phyloP scores from a whole-genome alignment of 164 flowering plant species.

The Platanus orientalis region DNA sequence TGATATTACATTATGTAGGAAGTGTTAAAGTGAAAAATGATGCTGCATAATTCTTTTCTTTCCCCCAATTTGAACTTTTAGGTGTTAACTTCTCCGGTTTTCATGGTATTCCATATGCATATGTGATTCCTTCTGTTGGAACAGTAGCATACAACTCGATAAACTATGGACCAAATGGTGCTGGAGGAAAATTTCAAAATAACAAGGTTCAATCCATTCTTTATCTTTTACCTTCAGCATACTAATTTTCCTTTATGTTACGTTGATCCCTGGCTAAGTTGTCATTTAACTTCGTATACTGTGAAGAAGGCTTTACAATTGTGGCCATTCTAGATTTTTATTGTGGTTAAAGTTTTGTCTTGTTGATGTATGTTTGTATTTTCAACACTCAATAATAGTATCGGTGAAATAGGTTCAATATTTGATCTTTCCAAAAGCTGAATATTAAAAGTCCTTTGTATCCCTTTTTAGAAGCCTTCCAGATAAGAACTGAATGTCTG shows the following conservation, averaged over 20 bases:
- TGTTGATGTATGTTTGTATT: too few species aligned
- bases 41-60: conserved; percentile 19
- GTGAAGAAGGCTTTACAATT: not conserved
- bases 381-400: too few species aligned
- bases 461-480: too few species aligned
- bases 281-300: not conserved
- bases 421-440: too few species aligned
- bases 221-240: not conserved
- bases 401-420: too few species aligned
- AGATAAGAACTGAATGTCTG: too few species aligned
- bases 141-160: conserved; percentile 46
- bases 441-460: too few species aligned
- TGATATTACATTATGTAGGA: conserved; percentile 4
- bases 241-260: not conserved
- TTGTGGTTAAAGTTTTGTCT: too few species aligned
- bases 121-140: conserved; percentile 51
- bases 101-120: conserved; percentile 48
- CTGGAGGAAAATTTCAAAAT: conserved; percentile 55
- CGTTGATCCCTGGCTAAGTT: not conserved
- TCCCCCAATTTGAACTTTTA: conserved; percentile 27
- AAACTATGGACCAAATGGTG: conserved; percentile 60
- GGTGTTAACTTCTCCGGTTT: conserved; percentile 50
- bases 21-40: conserved; percentile 12
- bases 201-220: conserved; percentile 53
- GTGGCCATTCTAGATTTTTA: too few species aligned